Conservation (phyloP, 352 stramenopile genomes). For the Thalassiosira mediterranea region DNA sequence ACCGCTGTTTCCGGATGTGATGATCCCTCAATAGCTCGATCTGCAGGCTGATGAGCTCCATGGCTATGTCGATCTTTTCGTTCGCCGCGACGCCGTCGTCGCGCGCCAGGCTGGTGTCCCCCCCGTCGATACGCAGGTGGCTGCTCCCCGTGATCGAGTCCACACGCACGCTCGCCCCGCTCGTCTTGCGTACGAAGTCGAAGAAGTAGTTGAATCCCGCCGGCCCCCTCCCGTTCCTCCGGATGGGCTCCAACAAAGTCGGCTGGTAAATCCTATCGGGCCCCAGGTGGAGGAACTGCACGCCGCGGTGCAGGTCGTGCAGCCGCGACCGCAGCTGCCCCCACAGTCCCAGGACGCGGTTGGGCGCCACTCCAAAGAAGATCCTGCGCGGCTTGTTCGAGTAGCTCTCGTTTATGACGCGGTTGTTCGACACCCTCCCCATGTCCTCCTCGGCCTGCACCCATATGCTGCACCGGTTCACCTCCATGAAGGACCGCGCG, state of each 20-base stretch:
- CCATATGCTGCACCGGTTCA: slow-evolving; percentile 78
- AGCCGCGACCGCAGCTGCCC: slow-evolving; percentile 55
- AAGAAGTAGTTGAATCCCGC: slow-evolving; percentile 69
- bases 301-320: slow-evolving; percentile 62
- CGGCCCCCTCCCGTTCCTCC: slow-evolving; percentile 47
- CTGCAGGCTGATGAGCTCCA: slow-evolving; percentile 78
- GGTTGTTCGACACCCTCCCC: slow-evolving; percentile 69
- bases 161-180: slow-evolving; percentile 57
- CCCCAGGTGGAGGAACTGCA: slow-evolving; percentile 77
- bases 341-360: slow-evolving; percentile 66
- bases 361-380: slow-evolving; percentile 75
- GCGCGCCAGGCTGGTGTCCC: slow-evolving; percentile 16
- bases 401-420: slow-evolving; percentile 58
- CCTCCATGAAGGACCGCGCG: slow-evolving; percentile 69
- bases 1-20: slow-evolving; percentile 71
- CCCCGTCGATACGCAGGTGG: slow-evolving; percentile 76
- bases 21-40: slow-evolving; percentile 80
- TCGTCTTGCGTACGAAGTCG: slow-evolving; percentile 71
- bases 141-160: slow-evolving; percentile 72
- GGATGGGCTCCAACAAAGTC: slow-evolving; percentile 56
- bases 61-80: slow-evolving; percentile 61
- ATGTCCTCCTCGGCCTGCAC: slow-evolving; percentile 78
- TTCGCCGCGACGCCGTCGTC: slow-evolving; percentile 23
- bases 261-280: slow-evolving; percentile 69
- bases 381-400: slow-evolving; percentile 65